Base-by-base conservation (phyloP, 352 stramenopile species). In the Phytophthora hibernalis region DNA sequence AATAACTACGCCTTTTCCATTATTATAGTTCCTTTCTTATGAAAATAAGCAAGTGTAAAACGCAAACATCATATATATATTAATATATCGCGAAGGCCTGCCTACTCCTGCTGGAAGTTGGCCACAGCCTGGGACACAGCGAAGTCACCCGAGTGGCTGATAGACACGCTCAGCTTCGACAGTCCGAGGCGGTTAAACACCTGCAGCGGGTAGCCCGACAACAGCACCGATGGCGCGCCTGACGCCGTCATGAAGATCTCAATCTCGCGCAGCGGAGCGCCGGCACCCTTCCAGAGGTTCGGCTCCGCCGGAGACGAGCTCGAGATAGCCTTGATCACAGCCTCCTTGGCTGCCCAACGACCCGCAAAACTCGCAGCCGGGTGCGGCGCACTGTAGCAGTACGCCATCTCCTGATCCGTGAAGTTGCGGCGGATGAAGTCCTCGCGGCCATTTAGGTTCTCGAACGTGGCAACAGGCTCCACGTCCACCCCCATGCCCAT, bases 251-350 rank as follows among this genome's bases (percentile, higher is more conserved):
- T 82, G 70, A 93, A 83, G 47, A 96, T 83, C 73, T 97, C 90
- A 43, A 96, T 96, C 70, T 96, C 89, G 26, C 84, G 83, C 48
- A 96, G 66, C 24, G 87, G 75, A 12, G 88, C 90, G 3, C 82
- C 80, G 26, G 83, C 81, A 24, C 85, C 83, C 56, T 90, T 83
- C 86, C 86, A 95, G 33, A 86, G 68, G 65, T 90, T 91, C 43
- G 80, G 68, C 42, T 87, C 80, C 37, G 79, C 78, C 4, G 86
- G 79, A 4, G 85, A 56, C 0, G 86, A 77, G 54, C 80, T 96
- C 35, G 86, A 96, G 43, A 96, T 93, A n/a, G 90, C 88, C 77
- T 97, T 97, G 65, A 96, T 85, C 54, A 94, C 82, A 16, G 90
- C 90, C 57, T 97, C 89, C 71, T 97, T 97, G 3, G 87, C 89